phyloP scores from a whole-genome alignment of 257 asterid genomes.

The Primulina eburnea region DNA sequence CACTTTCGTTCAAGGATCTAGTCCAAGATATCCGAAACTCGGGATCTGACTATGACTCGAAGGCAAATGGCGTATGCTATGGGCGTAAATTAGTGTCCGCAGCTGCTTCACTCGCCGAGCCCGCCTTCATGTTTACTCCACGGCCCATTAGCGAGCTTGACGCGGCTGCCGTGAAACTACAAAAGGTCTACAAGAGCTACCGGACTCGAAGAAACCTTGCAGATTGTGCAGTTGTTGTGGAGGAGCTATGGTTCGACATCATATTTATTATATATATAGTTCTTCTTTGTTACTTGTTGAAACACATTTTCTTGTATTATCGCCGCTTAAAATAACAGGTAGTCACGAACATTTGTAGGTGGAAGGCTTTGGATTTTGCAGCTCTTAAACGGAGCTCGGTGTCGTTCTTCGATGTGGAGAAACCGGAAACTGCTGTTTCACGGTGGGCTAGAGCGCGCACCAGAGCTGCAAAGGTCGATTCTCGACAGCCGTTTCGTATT shows the following conservation, averaged over 20 bases:
- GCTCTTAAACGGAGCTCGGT: constrained; percentile 79
- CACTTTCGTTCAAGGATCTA: constrained; percentile 69
- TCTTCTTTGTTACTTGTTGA: background rate
- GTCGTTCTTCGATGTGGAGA: constrained; percentile 69
- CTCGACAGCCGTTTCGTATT: background rate
- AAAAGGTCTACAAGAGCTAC: constrained; percentile 90
- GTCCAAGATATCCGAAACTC: constrained; percentile 36
- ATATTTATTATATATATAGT: background rate
- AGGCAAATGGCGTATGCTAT: background rate
- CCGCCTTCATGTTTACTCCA: constrained; percentile 58
- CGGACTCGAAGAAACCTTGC: constrained; percentile 87
- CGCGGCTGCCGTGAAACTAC: constrained; percentile 85
- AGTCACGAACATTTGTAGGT: constrained; percentile 42
- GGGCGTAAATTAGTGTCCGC: background rate
- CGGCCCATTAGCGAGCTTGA: constrained; percentile 75
- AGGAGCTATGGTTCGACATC: constrained; percentile 80
- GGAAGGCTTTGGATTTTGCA: constrained; percentile 92
- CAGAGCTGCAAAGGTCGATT: constrained; percentile 70
- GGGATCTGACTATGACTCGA: constrained; percentile 20
- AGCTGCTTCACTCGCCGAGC: constrained; percentile 47
- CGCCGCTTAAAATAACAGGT: constrained; percentile 12
- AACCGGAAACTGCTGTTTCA: constrained; percentile 84
- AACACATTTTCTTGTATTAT: background rate
- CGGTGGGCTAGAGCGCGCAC: constrained; percentile 95
- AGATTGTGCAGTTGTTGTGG: constrained; percentile 94